A percentile compares a stretch with the other conserved stretches of the same genome.
phyloP scores from a whole-genome alignment of 805 yeast species.

The Candida manassasensis region DNA sequence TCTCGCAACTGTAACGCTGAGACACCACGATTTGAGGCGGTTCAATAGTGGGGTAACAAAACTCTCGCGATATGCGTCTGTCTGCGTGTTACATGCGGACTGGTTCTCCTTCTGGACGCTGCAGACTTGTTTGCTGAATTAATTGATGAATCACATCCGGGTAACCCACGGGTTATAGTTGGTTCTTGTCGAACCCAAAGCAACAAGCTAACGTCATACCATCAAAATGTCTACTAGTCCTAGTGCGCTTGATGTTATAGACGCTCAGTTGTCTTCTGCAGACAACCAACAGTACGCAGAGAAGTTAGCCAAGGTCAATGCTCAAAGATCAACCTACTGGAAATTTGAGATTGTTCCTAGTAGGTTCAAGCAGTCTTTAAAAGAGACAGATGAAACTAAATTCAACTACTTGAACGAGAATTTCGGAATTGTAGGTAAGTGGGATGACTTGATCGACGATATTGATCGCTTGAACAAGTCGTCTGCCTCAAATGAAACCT shows the following conservation, averaged over 20 bases:
- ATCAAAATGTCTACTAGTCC: constrained; percentile 14
- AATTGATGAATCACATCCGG: too few relatives aligned
- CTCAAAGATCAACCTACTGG: constrained; percentile 22
- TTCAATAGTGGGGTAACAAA: too few relatives aligned
- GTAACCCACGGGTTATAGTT: too few relatives aligned
- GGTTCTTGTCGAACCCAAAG: too few relatives aligned
- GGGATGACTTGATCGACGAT: constrained; percentile 28
- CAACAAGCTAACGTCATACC: too few relatives aligned
- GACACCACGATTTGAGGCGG: too few relatives aligned
- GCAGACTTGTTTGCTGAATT: too few relatives aligned
- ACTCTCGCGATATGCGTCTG: too few relatives aligned
- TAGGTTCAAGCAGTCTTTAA: constrained; percentile 40
- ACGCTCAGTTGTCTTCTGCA: constrained; percentile 21
- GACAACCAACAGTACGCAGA: constrained; percentile 14
- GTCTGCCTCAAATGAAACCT: constrained; percentile 22
- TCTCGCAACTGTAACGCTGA: too few relatives aligned
- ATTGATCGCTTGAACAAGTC: constrained; percentile 32
- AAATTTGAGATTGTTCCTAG: constrained; percentile 37
- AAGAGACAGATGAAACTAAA: constrained; percentile 34
- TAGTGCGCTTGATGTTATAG: constrained; percentile 23
- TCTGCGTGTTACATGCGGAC: too few relatives aligned
- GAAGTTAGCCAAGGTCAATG: constrained; percentile 7
- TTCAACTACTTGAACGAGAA: constrained; percentile 41
- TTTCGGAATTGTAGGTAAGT: constrained; percentile 38
- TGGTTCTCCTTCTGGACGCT: too few relatives aligned